Percentiles rank a stretch among this genome's conserved stretches.
phyloP scores from a whole-genome alignment of 2,329 filamentous ascomycete species.

The Venturia asperata region DNA sequence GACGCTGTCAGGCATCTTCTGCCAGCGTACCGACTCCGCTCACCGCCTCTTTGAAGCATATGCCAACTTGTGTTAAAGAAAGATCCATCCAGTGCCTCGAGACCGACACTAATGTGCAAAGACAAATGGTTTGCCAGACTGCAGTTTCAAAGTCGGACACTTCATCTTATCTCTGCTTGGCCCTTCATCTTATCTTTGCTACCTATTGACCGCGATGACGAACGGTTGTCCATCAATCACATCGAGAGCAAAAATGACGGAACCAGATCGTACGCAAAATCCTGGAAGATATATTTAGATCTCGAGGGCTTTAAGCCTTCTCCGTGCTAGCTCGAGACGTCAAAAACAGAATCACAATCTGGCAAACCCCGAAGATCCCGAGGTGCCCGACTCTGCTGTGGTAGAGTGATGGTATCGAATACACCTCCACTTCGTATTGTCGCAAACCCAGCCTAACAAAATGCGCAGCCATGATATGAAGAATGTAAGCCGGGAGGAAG shows the following conservation, averaged over 20 bases:
- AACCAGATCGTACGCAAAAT: too few relatives aligned
- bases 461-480: not conserved
- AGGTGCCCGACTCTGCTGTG: not conserved
- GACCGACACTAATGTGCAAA: too few relatives aligned
- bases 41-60: too few relatives aligned
- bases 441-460: not conserved
- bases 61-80: too few relatives aligned
- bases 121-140: too few relatives aligned
- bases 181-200: too few relatives aligned
- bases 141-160: too few relatives aligned
- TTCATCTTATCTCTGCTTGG: too few relatives aligned
- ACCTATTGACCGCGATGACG: not conserved
- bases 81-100: too few relatives aligned
- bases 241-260: not conserved
- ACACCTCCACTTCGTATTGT: not conserved
- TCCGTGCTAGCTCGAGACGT: not conserved
- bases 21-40: too few relatives aligned
- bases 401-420: not conserved
- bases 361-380: not conserved
- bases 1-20: too few relatives aligned
- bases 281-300: not conserved
- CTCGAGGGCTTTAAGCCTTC: not conserved
- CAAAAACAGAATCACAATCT: not conserved
- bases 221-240: not conserved
- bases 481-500: too few relatives aligned